These are phyloP conservation scores for Hanseniaspora clermontiae DNA, from an alignment of 805 yeast genomes.

Conservation along the genomic window DNA sequence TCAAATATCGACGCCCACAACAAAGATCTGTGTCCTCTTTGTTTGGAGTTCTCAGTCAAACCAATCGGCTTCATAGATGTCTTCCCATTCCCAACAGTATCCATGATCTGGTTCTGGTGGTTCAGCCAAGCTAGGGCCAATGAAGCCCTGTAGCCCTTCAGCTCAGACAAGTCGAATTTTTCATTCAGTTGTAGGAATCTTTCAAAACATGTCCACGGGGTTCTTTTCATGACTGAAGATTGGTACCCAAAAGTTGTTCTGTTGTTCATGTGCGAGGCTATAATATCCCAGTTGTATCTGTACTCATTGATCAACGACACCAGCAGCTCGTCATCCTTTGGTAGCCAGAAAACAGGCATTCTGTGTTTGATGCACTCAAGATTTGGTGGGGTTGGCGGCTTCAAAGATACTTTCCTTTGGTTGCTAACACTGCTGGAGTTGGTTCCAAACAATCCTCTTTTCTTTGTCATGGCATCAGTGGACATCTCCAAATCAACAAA, in stretches of 20 bases:
- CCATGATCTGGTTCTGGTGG: constrained; percentile 74
- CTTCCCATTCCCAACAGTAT: constrained; percentile 3
- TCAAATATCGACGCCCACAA: constrained; percentile 98
- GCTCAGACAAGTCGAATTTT: constrained; percentile 69
- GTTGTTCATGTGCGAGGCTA: constrained; percentile 65
- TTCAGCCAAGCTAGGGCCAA: constrained; percentile 86
- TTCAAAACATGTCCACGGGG: constrained; percentile 98
- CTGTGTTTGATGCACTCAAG: constrained; percentile 66
- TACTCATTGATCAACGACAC: constrained; percentile 74
- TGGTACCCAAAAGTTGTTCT: constrained; percentile 56
- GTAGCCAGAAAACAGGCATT: constrained; percentile 92
- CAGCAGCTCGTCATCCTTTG: constrained; percentile 76
- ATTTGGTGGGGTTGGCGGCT: constrained; percentile 88
- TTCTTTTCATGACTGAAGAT: constrained; percentile 84
- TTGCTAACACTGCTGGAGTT: constrained; percentile 19
- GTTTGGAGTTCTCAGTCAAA: constrained; percentile 84
- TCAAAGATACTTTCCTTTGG: constrained; percentile 48
- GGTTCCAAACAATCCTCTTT: constrained; percentile 34
- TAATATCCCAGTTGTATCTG: constrained; percentile 85
- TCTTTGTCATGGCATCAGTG: constrained; percentile 25
- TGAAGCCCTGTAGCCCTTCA: constrained; percentile 75
- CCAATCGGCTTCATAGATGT: constrained; percentile 63
- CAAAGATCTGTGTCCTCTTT: constrained; percentile 78
- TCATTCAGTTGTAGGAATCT: constrained; percentile 87
- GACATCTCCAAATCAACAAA: constrained; percentile 33